Evolutionary conservation across 2,329 filamentous ascomycete genomes (phyloP), one percentile per base, ranked within the genome.

Genomic region (Fusarium haematococcum): DNA sequence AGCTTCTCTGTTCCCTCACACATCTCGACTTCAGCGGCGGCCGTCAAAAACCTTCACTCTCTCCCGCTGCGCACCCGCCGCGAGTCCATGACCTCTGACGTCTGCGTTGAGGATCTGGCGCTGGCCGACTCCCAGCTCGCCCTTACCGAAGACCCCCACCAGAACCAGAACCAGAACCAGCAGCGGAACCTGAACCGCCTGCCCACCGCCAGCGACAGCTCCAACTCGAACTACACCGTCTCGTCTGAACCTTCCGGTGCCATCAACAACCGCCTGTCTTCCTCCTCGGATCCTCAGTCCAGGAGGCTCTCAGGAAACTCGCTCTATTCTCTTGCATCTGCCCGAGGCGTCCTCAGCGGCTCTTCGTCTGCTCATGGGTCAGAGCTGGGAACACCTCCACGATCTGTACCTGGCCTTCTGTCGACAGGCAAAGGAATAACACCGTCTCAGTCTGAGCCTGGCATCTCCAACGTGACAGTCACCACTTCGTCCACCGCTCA

Each of bases 221-320:
- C 77, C 54, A 77, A 70, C 65, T 68, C 77, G 56, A 69, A 77
- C 71, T 77, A 81, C 52, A 79, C 74, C 78, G 79, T 70, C 78
- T 82, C 88, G 58, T 85, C 88, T 58, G 90, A 92, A 65, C 80
- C 86, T 45, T 83, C 87, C 58, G 80, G 86, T 71, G 83, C 82
- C 57, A 78, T 84, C 45, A 84, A 84, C 56, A 52, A 74, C 41
- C 68, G 70, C 30, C 59, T 69, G 62, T 84, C 85, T 23, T 89
- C 89, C 14, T 81, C 86, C 68, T 88, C 88, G 18, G 87, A 89
- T 23, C 78, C 81, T 25, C 85, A 92, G 43, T 86, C 86, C 52
- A 93, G 94, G 78, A 90, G 93, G 60, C 86, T 93, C 80, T 95
- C 93, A 27, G 88, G 92, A 69, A 94, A 92, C 9, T 95, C 93